Conservation (phyloP, 441 rosid genomes). For the Pelargonium citronellum region DNA sequence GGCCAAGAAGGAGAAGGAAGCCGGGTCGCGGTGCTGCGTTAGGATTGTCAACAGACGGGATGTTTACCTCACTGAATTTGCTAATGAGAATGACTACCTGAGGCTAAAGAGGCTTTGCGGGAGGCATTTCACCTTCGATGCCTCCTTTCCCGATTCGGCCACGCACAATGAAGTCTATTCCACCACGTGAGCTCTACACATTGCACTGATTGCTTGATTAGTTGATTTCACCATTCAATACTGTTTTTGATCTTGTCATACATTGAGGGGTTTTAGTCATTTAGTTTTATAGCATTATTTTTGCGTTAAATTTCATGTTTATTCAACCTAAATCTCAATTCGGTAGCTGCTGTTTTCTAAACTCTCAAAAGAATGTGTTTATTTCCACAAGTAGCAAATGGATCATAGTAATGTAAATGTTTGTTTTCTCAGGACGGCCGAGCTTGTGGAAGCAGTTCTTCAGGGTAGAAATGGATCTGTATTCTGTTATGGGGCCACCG, state of each 20-base stretch:
- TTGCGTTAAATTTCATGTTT: no score
- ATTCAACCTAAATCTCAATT: not conserved
- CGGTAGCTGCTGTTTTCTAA: conserved; percentile 14
- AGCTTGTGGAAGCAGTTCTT: conserved; percentile 77
- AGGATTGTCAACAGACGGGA: conserved; percentile 73
- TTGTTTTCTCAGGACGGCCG: conserved; percentile 64
- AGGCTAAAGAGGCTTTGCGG: conserved; percentile 85
- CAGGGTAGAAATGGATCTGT: conserved; percentile 93
- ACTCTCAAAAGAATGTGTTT: not conserved
- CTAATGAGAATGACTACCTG: conserved; percentile 72
- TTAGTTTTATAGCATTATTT: not conserved
- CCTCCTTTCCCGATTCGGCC: conserved; percentile 70
- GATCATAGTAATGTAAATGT: conserved; percentile 8
- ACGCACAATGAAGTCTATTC: conserved; percentile 79
- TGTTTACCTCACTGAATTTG: conserved; percentile 75
- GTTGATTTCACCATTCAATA: no score
- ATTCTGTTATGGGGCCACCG: conserved; percentile 94
- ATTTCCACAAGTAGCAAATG: not conserved
- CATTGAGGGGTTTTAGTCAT: no score
- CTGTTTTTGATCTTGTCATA: not conserved
- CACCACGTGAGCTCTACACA: conserved; percentile 58
- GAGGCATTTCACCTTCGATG: conserved; percentile 79
- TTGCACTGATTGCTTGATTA: no score
- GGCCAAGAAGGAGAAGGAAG: conserved; percentile 84
- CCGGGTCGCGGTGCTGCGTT: conserved; percentile 68